Percentiles rank a stretch among this genome's conserved stretches.
These are phyloP conservation scores for Phytopythium vexans DNA, from an alignment of 352 stramenopile species.

Conservation along the genomic window DNA sequence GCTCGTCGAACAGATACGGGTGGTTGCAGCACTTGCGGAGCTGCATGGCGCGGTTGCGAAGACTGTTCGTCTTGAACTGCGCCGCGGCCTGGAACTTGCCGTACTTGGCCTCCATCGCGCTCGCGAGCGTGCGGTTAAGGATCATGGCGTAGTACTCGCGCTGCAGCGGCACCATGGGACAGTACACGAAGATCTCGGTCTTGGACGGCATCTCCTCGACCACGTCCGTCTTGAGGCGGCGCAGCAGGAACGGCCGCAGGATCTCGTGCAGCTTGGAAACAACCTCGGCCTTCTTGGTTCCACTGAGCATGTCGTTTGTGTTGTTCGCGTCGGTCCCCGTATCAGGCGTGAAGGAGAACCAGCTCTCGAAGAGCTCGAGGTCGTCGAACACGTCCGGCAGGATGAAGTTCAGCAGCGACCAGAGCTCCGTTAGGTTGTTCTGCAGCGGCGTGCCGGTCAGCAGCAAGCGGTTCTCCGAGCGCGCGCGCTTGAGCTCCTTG, in stretches of 20 bases:
- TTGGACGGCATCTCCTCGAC: slow-evolving; percentile 93
- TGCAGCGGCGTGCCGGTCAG: slow-evolving; percentile 97
- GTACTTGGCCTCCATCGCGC: slow-evolving; percentile 84
- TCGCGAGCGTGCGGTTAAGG: slow-evolving; percentile 80
- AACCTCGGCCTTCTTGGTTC: slow-evolving; percentile 91
- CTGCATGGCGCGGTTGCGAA: slow-evolving; percentile 80
- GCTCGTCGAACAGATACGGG: slow-evolving; percentile 87
- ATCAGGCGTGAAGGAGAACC: slow-evolving; percentile 93
- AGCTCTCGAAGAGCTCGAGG: slow-evolving; percentile 97
- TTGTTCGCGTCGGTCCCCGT: slow-evolving; percentile 40
- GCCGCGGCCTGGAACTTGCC: slow-evolving; percentile 46
- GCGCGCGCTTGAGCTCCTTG: slow-evolving; percentile 91
- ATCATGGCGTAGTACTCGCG: slow-evolving; percentile 95
- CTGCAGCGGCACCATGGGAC: slow-evolving; percentile 92
- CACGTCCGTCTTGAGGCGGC: slow-evolving; percentile 95
- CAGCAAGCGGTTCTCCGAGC: slow-evolving; percentile 92
- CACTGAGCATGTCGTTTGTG: slow-evolving; percentile 84
- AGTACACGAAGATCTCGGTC: slow-evolving; percentile 98
- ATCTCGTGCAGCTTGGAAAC: slow-evolving; percentile 97
- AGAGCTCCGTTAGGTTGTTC: slow-evolving; percentile 98
- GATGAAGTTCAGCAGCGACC: slow-evolving; percentile 98
- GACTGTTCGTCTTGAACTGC: slow-evolving; percentile 45
- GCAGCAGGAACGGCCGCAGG: slow-evolving; percentile 95
- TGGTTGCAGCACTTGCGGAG: slow-evolving; percentile 88
- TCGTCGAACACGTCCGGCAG: slow-evolving; percentile 97